Base-by-base conservation (phyloP, 305 asterid species). In the Andrographis paniculata region DNA sequence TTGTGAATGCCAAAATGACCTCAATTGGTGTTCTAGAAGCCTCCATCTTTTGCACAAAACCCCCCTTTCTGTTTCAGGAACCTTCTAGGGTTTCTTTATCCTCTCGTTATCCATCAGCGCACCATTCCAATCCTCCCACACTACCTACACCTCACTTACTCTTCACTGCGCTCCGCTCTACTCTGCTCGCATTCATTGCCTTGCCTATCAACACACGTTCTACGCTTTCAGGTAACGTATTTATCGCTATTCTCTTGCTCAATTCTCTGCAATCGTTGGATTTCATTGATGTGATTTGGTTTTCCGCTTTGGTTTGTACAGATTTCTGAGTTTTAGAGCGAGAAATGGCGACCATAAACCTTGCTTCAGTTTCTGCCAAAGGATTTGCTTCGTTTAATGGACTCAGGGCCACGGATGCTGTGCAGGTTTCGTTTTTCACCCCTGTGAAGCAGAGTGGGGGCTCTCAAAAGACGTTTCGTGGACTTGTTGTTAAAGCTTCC, bases 401-500 rank as follows among this genome's bases (percentile, higher is more conserved):
- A 2, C 67, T 72, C 1, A 56, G 72, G 52, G 45, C 53, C 19
- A 48, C 81, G 22, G 59, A 52, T 35, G 52, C 74, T 1, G 73
- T 59, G 0, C 70, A 60, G 23, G 14, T 68, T 3, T 59, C 53
- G 3, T 61, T 54, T 0, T 65, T 64, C 52, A 60, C 55, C 7
- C 71, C 66, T 47, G 45, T 62, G 45, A 71, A 55, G 62, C 76
- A 49, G 50, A 69, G 65, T 49, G 69, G 53, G 1, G 54, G 57
- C 24, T 40, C 73, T 0, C 55, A 8, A n/a, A 66, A 63, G 71
- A 59, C 79, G 1, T 72, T 74, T 60, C 76, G 77, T 2, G 65
- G 78, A 40, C 94, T 89, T 62, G 79, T 72, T 45, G 93, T 85
- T 28, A 89, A 75, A 74, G 94, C 95, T 46, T 84, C 95, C 21